Evolutionary conservation across 2,329 filamentous ascomycete genomes (phyloP).

Genomic region (Colletotrichum sp.): DNA sequence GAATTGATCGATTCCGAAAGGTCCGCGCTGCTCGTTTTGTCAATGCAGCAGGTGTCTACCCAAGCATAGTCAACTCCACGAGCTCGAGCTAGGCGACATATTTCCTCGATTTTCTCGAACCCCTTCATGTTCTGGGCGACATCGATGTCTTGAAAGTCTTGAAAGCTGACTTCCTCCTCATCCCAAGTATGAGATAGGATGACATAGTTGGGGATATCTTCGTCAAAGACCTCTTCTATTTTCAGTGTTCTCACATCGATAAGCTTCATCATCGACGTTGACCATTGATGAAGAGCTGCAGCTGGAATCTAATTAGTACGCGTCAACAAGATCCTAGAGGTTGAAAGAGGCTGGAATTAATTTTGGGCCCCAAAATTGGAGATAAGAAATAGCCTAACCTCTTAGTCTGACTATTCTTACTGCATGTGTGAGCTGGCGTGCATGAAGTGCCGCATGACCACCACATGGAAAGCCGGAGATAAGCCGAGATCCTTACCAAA

Average conservation of each 20-base stretch:
- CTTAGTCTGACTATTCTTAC: not conserved
- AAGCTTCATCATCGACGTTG: not conserved
- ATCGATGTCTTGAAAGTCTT: not conserved
- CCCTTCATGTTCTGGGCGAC: not conserved
- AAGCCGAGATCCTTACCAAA: not conserved
- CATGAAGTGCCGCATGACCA: not conserved
- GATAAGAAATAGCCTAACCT: not conserved
- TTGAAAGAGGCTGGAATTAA: not conserved
- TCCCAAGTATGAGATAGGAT: slow-evolving; percentile 33
- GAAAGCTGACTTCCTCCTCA: slow-evolving; percentile 25
- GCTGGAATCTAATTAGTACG: not conserved
- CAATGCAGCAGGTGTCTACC: slow-evolving; percentile 30
- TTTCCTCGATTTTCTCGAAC: slow-evolving; percentile 22
- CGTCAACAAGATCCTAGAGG: not conserved
- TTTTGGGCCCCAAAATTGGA: not conserved
- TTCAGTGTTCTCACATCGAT: not conserved
- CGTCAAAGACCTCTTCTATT: not conserved
- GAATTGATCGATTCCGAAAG: slow-evolving; percentile 26
- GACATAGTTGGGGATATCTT: slow-evolving; percentile 20
- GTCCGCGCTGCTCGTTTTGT: slow-evolving; percentile 24
- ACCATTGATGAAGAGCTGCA: not conserved
- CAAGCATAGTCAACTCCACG: slow-evolving; percentile 22
- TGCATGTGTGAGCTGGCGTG: not conserved
- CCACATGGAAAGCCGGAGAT: not conserved
- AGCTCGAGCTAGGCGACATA: slow-evolving; percentile 8